Evolutionary conservation across 495 filamentous ascomycete genomes (phyloP).

Genomic region (Bombardia bombarda): DNA sequence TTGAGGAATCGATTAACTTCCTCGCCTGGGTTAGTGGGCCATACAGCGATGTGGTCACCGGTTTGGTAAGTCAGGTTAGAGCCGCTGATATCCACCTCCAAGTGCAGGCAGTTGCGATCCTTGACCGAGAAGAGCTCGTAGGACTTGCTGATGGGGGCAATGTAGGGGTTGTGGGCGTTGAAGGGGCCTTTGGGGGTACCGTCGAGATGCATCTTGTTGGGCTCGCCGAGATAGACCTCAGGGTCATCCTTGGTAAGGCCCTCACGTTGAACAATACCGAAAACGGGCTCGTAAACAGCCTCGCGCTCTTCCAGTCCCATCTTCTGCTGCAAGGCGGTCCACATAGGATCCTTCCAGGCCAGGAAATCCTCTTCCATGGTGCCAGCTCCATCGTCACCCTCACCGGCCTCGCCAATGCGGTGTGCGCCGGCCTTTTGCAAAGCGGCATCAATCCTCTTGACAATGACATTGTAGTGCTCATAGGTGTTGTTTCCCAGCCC

Average conservation of each 20-base stretch:
- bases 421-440: conserved; percentile 73
- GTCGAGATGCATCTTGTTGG: conserved; percentile 91
- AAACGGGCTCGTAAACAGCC: conserved; percentile 90
- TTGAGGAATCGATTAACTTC: conserved; percentile 88
- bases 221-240: conserved; percentile 90
- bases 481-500: conserved; percentile 98
- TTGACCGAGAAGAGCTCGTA: conserved; percentile 86
- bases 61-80: conserved; percentile 89
- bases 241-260: conserved; percentile 68
- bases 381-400: conserved; percentile 95
- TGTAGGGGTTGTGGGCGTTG: conserved; percentile 95
- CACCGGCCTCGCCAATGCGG: conserved; percentile 80
- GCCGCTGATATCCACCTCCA: conserved; percentile 87
- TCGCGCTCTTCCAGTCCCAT: conserved; percentile 93
- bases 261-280: conserved; percentile 71
- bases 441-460: conserved; percentile 76
- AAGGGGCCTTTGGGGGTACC: conserved; percentile 79
- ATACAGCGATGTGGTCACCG: conserved; percentile 93
- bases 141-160: conserved; percentile 88
- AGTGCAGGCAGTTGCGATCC: conserved; percentile 90
- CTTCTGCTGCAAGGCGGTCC: conserved; percentile 68
- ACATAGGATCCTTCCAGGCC: conserved; percentile 99
- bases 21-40: conserved; percentile 90
- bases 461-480: conserved; percentile 99
- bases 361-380: conserved; percentile 99